Evolutionary conservation across 805 yeast species (phyloP).

Genomic region (Cyberlindnera mississippiensis): DNA sequence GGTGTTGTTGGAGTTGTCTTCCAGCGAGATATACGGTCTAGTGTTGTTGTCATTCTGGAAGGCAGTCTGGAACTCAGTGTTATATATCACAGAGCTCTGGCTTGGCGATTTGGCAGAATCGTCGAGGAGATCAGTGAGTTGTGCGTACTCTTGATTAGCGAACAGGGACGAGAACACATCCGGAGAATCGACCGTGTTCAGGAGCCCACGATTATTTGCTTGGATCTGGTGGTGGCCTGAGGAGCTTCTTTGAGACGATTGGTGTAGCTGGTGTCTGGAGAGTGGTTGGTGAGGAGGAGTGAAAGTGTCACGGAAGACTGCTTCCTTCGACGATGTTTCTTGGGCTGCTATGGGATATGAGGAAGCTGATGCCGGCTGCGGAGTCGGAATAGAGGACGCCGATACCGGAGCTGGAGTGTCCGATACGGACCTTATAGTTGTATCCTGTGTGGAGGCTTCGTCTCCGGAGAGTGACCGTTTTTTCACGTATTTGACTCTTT

Average conservation of each 20-base stretch:
- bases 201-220: background rate
- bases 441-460: background rate
- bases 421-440: background rate
- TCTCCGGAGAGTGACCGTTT: slow-evolving; percentile 6
- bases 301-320: slow-evolving; percentile 1
- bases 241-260: background rate
- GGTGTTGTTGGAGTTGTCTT: slow-evolving; percentile 24
- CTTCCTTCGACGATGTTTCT: background rate
- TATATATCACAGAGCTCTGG: slow-evolving; percentile 21
- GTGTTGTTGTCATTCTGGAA: slow-evolving; percentile 28
- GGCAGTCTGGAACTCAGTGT: slow-evolving; percentile 26
- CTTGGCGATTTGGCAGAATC: slow-evolving; percentile 22
- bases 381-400: too few relatives aligned
- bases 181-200: slow-evolving; percentile 20
- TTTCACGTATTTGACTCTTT: slow-evolving; percentile 35
- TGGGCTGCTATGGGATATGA: background rate
- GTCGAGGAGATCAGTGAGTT: slow-evolving; percentile 37
- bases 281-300: slow-evolving; percentile 8
- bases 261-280: background rate
- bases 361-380: background rate
- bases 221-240: slow-evolving; percentile 4
- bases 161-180: slow-evolving; percentile 30
- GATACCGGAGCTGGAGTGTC: background rate
- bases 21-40: slow-evolving; percentile 27
- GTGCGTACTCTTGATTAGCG: slow-evolving; percentile 40